Percentiles rank a stretch among this genome's conserved stretches.
phyloP scores from a whole-genome alignment of 768 basidiomycete species.

The Zangia roseola region DNA sequence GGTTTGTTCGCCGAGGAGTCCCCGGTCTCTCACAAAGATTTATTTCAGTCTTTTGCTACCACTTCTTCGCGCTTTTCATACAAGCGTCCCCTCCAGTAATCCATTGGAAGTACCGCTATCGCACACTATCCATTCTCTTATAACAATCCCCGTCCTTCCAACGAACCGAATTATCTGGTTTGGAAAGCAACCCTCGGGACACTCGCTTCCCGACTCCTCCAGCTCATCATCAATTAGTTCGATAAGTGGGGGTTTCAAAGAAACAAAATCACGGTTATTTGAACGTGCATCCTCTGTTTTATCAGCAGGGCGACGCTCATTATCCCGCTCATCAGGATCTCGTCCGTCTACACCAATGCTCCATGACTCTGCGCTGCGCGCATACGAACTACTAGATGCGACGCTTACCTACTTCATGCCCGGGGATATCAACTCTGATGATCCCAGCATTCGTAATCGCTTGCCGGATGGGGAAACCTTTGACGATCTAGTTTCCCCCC shows the following conservation, averaged over 20 bases:
- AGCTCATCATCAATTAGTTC: constrained; percentile 28
- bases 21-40: neutral
- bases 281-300: constrained; percentile 29
- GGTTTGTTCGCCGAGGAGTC: constrained; percentile 23
- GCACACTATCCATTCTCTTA: constrained; percentile 79
- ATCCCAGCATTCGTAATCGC: constrained; percentile 52
- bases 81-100: constrained; percentile 56
- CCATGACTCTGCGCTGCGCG: constrained; percentile 56
- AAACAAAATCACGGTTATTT: constrained; percentile 21
- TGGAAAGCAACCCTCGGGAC: constrained; percentile 38
- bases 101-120: constrained; percentile 76
- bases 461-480: constrained; percentile 47
- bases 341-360: constrained; percentile 28
- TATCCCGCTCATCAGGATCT: constrained; percentile 48
- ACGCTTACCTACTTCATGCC: constrained; percentile 63
- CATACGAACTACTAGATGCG: constrained; percentile 68
- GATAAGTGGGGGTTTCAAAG: constrained; percentile 15
- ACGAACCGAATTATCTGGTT: constrained; percentile 64
- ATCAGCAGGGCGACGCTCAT: constrained; percentile 30
- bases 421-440: constrained; percentile 60
- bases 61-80: constrained; percentile 66
- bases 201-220: constrained; percentile 39
- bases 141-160: constrained; percentile 69
- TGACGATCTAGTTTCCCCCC: constrained; percentile 77
- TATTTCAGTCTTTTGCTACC: constrained; percentile 57